Base-by-base conservation (phyloP, 108 stramenopile species). In the Hondaea fermentalgiana region DNA sequence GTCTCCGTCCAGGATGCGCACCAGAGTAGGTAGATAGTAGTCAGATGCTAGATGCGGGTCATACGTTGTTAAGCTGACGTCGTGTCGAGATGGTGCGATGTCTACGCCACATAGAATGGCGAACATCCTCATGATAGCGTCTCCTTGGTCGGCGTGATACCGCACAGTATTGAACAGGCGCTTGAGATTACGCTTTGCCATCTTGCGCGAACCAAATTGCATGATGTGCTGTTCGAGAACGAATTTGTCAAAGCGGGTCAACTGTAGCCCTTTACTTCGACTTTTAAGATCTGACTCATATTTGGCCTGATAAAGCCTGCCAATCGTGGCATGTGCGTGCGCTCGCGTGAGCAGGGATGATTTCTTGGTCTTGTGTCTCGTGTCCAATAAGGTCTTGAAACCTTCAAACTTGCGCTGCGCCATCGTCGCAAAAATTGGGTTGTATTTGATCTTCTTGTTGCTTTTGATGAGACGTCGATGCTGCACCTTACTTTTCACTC, bases 141-240 rank as follows among this genome's bases (percentile, higher is more conserved):
- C 76, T 6, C 76, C 76, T 25, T 53, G 6, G 51, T 83, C 23
- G 19, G 76, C 76, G 19, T 45, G 49, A 12, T 35, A 23, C 25
- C 76, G 45, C 28, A 83, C 76, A 12, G 49, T 83, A 12, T 53
- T 25, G 28, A 83, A 83, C 0, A 83, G 76, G n/a, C 76, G 76
- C 51, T 83, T 83, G 19, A 83, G 23, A 83, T 83, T 83, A 45
- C 76, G 76, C 51, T 83, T 83, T 12, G 76, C 76, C 76, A 83
- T 83, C 76, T 83, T 83, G 45, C 51, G 45, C 23, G 76, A 83
- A 45, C 76, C 76, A 53, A 53, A 83, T 28, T 53, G 76, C 51
- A 83, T 53, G 12, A 83, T 45, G 28, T 53, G 28, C 51, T 83
- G 76, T 4, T 83, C 76, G 49, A 83, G 49, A 12, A 83, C 28